Base-by-base conservation (phyloP, 1,284 basidiomycete genomes). In the Blastosporella zonata region DNA sequence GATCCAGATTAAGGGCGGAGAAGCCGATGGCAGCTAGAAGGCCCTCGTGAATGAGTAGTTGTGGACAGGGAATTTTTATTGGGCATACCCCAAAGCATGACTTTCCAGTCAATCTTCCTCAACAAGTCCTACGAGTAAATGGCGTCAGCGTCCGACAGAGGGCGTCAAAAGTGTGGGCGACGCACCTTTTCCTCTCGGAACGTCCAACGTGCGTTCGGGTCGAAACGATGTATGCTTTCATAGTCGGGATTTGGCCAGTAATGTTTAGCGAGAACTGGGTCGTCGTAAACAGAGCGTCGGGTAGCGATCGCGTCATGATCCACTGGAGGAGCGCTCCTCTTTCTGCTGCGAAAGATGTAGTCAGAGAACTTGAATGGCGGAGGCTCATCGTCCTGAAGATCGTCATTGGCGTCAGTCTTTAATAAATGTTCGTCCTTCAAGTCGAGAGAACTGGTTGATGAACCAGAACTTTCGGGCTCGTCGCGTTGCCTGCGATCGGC, bases 121-220 rank as follows among this genome's bases (percentile, higher is more conserved):
- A 9, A 81, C 68, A 1, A 84, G 59, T 20, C 62, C 79, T 81
- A 48, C 18, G 12, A 15, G 15, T 21, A 28, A 25, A 40, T 51
- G 25, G 36, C 33, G 41, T 28, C 23, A 18, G 12, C 13, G 12
- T 21, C 17, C 33, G 22, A 1, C 3, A 18, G 37, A 22, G n/a
- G n/a, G 28, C 3, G 9, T 52, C 3, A 20, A 17, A 22, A 5
- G 15, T 22, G 33, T 15, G 15, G 47, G 18, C 27, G 20, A 6
- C 28, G n/a, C 44, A 78, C 78, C 59, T 65, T 70, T 63, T 89
- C 85, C 59, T 90, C 85, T 25, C 75, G 62, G 60, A 74, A 75
- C 1, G 84, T 87, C 87, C 87, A 90, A 3, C 85, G 73, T 22
- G 81, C 81, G 10, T 69, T 62, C 0, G 79, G 77, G 58, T 89